Conservation (phyloP, 768 basidiomycete genomes). For the Mrakia frigida region DNA sequence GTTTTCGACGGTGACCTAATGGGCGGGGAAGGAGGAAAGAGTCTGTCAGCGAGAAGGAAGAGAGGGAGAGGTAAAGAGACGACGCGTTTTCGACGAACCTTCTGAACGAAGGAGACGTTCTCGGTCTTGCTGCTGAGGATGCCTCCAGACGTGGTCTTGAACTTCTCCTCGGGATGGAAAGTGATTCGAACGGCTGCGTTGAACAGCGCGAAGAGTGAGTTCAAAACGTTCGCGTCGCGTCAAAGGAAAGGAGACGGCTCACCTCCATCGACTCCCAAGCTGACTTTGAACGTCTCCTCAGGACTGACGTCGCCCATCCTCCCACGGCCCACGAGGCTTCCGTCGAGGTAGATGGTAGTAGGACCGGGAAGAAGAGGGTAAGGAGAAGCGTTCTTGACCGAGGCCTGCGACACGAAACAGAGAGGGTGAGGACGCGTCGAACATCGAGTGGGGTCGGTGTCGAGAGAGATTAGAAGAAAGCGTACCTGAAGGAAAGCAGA, state of each 20-base stretch:
- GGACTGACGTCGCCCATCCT: conserved; percentile 16
- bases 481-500: conserved; percentile 19
- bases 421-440: background rate
- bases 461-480: background rate
- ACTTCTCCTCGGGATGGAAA: background rate
- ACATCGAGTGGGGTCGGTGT: background rate
- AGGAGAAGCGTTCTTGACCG: conserved; percentile 2
- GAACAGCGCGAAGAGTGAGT: background rate
- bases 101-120: conserved; percentile 19
- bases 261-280: conserved; percentile 20
- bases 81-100: background rate
- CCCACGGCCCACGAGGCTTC: conserved; percentile 6
- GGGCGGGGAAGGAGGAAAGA: no score
- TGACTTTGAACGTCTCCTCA: conserved; percentile 3
- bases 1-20: conserved; percentile 14
- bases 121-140: conserved; percentile 17
- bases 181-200: background rate
- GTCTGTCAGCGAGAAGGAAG: background rate
- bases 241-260: background rate
- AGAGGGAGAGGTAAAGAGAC: background rate
- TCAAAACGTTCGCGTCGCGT: background rate
- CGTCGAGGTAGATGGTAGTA: conserved; percentile 20
- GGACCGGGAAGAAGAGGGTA: conserved; percentile 23
- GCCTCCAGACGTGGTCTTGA: conserved; percentile 7
- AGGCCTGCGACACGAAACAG: background rate